Base-by-base conservation (phyloP, 2,329 filamentous ascomycete species). In the Cladobotryum protrusum region DNA sequence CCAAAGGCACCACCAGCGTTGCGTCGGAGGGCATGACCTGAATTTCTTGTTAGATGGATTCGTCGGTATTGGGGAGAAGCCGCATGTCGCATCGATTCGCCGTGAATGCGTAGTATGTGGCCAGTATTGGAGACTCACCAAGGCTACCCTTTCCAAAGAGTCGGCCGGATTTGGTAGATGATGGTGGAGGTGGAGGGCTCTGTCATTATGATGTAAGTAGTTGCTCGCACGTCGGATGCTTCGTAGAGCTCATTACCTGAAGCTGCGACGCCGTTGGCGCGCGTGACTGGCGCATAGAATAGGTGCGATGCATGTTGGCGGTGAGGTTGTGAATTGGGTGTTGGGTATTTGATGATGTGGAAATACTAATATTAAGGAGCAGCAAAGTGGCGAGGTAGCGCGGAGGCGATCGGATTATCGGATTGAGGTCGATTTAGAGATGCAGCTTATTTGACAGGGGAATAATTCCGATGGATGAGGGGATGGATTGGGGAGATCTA, bases 251-350 rank as follows among this genome's bases (percentile, higher is more conserved):
- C n/a, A 19, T 54, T 64, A 82, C 79, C 69, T 82, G 78, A 42
- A 83, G 74, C 65, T 82, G 79, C 65, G 90, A 95, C 65, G 93
- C 93, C 59, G 93, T 99, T 44, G 93, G 93, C 72, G 89, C 89
- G 79, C 93, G 86, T 72, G 88, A 86, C 74, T 95, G 87, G 85
- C 93, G 91, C 93, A 96, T 95, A 63, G 90, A 96, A 72, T 97
- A 99, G 59, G 93, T 96, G 71, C 92, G 90, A 82, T 99, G 93
- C 92, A 99, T 99, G 50, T 55, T 73, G 72, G 52, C 47, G 55
- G 55, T 54, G 53, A 41, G 48, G 50, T 32, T 29, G 46, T 48
- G 47, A 40, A 56, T 57, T 56, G 56, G 52, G 50, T 45, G 42
- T 51, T 50, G 46, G 50, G 50, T 54, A 55, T 49, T 47, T 36